A percentile compares a stretch with the other conserved stretches of the same genome.
phyloP scores from a whole-genome alignment of 495 filamentous ascomycete genomes.

The Friedmanniomyces endolithicus region DNA sequence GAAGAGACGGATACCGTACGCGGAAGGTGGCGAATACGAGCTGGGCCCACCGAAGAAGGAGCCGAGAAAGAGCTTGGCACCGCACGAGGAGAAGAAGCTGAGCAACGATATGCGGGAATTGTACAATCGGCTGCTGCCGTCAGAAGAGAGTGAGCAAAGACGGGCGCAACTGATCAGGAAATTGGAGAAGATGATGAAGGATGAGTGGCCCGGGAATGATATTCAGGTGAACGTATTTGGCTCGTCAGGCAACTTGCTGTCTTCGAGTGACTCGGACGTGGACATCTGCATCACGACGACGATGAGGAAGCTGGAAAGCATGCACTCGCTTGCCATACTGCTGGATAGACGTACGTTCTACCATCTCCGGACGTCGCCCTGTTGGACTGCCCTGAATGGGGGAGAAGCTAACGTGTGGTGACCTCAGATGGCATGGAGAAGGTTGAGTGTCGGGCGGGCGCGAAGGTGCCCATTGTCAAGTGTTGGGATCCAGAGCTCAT shows the following conservation, averaged over 20 bases:
- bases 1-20: constrained; percentile 78
- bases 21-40: constrained; percentile 31
- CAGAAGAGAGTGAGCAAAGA: constrained; percentile 61
- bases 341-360: constrained; percentile 62
- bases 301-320: constrained; percentile 69
- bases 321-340: constrained; percentile 75
- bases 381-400: background rate
- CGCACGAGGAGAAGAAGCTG: constrained; percentile 65
- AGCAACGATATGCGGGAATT: constrained; percentile 69
- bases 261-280: constrained; percentile 93
- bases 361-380: background rate
- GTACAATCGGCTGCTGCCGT: constrained; percentile 76
- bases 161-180: constrained; percentile 67
- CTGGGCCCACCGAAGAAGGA: constrained; percentile 41
- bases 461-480: constrained; percentile 97
- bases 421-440: constrained; percentile 81
- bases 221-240: constrained; percentile 92
- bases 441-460: constrained; percentile 82
- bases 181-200: constrained; percentile 71
- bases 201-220: constrained; percentile 80
- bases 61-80: constrained; percentile 53
- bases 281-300: constrained; percentile 94
- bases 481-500: constrained; percentile 92
- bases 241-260: constrained; percentile 89
- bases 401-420: constrained; percentile 18